A percentile compares a stretch with the other conserved stretches of the same genome.
Evolutionary conservation across 2,329 filamentous ascomycete genomes (phyloP).

Genomic region (Coniochaeta sp.): DNA sequence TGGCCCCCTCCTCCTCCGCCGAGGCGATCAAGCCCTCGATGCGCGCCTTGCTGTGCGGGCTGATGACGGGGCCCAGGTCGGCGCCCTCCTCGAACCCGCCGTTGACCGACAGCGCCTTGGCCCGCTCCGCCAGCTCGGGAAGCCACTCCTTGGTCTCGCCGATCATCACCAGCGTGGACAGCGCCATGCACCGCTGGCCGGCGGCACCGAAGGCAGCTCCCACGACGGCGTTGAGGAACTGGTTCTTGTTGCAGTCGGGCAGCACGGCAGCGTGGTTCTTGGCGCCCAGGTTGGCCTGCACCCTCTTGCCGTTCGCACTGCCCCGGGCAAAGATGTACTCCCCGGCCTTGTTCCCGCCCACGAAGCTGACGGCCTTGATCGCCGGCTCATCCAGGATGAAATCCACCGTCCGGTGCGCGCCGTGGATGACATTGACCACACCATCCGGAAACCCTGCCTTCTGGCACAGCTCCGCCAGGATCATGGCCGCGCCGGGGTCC

Average conservation of each 20-base stretch:
- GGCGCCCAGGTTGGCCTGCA: slow-evolving; percentile 79
- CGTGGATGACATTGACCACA: slow-evolving; percentile 78
- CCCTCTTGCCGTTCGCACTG: slow-evolving; percentile 79
- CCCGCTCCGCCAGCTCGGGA: slow-evolving; percentile 66
- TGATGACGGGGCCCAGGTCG: slow-evolving; percentile 77
- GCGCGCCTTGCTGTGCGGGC: slow-evolving; percentile 67
- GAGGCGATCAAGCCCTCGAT: slow-evolving; percentile 70
- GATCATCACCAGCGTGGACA: slow-evolving; percentile 76
- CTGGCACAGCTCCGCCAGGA: slow-evolving; percentile 69
- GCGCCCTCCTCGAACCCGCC: slow-evolving; percentile 75
- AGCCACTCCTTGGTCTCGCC: slow-evolving; percentile 82
- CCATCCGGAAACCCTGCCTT: slow-evolving; percentile 77
- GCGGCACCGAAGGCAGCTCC: slow-evolving; percentile 81
- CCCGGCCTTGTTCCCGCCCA: slow-evolving; percentile 80
- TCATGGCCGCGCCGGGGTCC: slow-evolving; percentile 78
- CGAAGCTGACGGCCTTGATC: slow-evolving; percentile 83
- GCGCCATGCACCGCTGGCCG: slow-evolving; percentile 80
- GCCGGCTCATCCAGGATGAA: slow-evolving; percentile 79
- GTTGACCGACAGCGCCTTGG: slow-evolving; percentile 65
- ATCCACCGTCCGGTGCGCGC: slow-evolving; percentile 72
- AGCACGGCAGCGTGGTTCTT: slow-evolving; percentile 85
- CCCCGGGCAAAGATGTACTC: slow-evolving; percentile 78
- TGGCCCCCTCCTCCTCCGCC: slow-evolving; percentile 74
- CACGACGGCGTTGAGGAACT: slow-evolving; percentile 75
- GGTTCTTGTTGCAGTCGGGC: slow-evolving; percentile 85